A percentile compares a stretch with the other conserved stretches of the same genome.
These are phyloP conservation scores for Biscogniauxia mediterranea DNA, from an alignment of 2,329 filamentous ascomycete species.

Conservation along the genomic window DNA sequence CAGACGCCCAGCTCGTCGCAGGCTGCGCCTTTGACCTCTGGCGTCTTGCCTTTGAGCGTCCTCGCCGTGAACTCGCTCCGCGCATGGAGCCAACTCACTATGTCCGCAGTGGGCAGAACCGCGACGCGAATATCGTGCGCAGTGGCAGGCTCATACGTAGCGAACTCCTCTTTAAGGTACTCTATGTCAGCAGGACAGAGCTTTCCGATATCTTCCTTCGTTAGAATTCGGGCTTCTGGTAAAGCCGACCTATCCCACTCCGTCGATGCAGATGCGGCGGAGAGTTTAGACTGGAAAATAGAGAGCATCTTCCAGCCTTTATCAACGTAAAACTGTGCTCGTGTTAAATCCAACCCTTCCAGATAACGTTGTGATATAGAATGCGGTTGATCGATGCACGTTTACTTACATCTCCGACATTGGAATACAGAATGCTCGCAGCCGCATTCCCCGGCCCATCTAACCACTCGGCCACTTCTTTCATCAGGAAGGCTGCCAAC, in stretches of 20 bases:
- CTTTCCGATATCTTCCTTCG: constrained; percentile 8
- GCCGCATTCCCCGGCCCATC: constrained; percentile 17
- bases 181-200: constrained; percentile 17
- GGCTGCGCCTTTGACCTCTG: constrained; percentile 14
- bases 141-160: neutral
- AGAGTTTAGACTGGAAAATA: constrained; percentile 10
- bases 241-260: neutral
- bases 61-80: constrained; percentile 14
- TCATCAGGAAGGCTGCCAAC: constrained; percentile 16
- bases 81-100: constrained; percentile 17
- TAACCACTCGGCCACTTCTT: constrained; percentile 17
- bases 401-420: constrained; percentile 15
- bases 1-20: constrained; percentile 15
- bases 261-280: neutral
- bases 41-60: constrained; percentile 4
- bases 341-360: constrained; percentile 3
- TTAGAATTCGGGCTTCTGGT: constrained; percentile 9
- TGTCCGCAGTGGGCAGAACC: constrained; percentile 16
- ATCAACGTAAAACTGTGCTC: constrained; percentile 15
- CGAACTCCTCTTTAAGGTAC: constrained; percentile 7
- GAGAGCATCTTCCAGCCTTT: constrained; percentile 16
- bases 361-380: too few species aligned
- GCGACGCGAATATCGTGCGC: constrained; percentile 6
- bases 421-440: constrained; percentile 21
- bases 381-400: neutral